phyloP scores from a whole-genome alignment of 805 yeast species.

The Cyberlindnera mrakii region DNA sequence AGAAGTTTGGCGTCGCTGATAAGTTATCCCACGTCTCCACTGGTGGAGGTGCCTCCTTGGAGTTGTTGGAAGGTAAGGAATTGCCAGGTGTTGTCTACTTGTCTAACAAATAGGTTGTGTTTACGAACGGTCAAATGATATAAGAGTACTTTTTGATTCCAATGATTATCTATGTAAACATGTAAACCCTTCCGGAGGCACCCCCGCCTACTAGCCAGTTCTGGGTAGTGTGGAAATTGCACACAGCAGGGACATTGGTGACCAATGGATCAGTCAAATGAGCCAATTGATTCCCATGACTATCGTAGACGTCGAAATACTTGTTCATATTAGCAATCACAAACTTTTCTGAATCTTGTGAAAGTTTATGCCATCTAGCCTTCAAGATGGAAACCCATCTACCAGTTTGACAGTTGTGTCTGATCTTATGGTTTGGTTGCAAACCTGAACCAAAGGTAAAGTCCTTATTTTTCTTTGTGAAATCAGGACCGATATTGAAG shows the following conservation, averaged over 20 bases:
- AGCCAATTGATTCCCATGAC: conserved; percentile 71
- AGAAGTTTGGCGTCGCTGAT: conserved; percentile 95
- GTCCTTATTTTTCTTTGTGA: conserved; percentile 16
- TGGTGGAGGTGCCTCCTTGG: conserved; percentile 99
- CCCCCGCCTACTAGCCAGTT: conserved; percentile 94
- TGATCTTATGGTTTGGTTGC: conserved; percentile 56
- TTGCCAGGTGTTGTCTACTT: conserved; percentile 96
- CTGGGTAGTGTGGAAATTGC: conserved; percentile 72
- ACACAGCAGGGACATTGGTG: conserved; percentile 92
- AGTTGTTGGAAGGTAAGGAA: conserved; percentile 96
- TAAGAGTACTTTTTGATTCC: too few species aligned
- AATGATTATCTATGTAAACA: conserved; percentile 30
- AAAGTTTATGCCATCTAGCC: conserved; percentile 77
- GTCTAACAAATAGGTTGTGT: conserved; percentile 52
- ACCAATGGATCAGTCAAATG: conserved; percentile 58
- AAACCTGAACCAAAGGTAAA: conserved; percentile 29
- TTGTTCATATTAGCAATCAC: conserved; percentile 92
- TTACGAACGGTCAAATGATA: too few species aligned
- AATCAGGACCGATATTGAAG: conserved; percentile 46
- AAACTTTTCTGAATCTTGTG: conserved; percentile 73
- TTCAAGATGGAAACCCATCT: conserved; percentile 93
- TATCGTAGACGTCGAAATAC: conserved; percentile 74
- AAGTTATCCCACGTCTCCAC: conserved; percentile 97
- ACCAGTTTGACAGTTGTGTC: conserved; percentile 94
- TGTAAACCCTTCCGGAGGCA: conserved; percentile 83